Conservation (phyloP, 2,329 filamentous ascomycete species). For the Lachnellula suecica region DNA sequence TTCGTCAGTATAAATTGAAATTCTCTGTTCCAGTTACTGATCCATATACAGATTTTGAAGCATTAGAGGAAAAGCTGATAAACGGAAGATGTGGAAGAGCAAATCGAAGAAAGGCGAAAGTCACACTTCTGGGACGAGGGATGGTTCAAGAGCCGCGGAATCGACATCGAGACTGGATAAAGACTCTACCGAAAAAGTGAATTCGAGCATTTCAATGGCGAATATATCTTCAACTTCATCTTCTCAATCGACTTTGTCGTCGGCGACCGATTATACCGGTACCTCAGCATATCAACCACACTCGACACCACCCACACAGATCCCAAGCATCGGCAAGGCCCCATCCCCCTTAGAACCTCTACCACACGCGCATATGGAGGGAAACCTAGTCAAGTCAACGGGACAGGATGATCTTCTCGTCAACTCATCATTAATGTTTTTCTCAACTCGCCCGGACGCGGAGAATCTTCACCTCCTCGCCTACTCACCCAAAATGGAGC, state of each 20-base stretch:
- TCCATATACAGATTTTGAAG: too few relatives aligned
- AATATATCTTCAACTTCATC: neutral
- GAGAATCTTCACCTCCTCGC: slow-evolving; percentile 7
- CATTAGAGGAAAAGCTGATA: too few relatives aligned
- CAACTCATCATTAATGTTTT: slow-evolving; percentile 17
- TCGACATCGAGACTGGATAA: neutral
- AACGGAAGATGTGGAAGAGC: too few relatives aligned
- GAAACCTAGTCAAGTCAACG: neutral
- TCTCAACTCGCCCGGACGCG: slow-evolving; percentile 8
- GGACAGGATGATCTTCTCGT: slow-evolving; percentile 4
- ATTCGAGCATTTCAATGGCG: neutral
- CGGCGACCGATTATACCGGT: neutral
- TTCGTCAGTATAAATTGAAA: too few relatives aligned
- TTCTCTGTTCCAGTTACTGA: too few relatives aligned
- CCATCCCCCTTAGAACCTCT: neutral
- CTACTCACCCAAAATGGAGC: slow-evolving; percentile 2
- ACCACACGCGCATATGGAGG: neutral
- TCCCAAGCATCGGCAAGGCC: neutral
- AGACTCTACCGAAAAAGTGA: neutral
- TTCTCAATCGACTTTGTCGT: neutral
- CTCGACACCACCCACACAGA: neutral
- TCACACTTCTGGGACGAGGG: too few relatives aligned
- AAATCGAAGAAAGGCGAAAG: too few relatives aligned
- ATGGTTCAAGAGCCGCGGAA: neutral
- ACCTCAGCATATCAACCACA: neutral